Conservation (phyloP, 2,329 filamentous ascomycete genomes). For the Macroventuria anomochaeta region DNA sequence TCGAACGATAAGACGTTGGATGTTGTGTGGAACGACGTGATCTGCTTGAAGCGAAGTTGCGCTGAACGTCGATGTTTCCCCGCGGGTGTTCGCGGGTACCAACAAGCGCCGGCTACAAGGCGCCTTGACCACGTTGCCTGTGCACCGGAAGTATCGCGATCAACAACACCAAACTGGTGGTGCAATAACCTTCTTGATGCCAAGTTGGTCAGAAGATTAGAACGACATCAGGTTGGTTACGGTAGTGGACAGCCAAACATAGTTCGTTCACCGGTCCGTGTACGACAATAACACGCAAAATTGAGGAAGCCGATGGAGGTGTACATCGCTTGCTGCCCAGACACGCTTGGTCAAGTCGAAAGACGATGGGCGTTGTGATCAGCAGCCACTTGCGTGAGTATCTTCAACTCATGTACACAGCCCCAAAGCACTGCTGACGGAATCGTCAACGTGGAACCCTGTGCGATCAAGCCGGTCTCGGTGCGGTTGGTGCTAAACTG, state of each 20-base stretch:
- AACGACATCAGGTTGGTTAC: background rate
- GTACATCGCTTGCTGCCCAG: background rate
- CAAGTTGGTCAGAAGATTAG: no score
- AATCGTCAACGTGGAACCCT: background rate
- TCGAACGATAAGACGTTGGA: slow-evolving; percentile 20
- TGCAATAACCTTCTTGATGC: no score
- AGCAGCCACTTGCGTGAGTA: background rate
- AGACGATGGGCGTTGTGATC: background rate
- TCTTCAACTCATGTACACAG: background rate
- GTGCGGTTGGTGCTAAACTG: background rate
- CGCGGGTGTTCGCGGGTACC: slow-evolving; percentile 17
- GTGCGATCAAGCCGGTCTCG: background rate
- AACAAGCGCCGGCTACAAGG: slow-evolving; percentile 1
- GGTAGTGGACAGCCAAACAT: no score
- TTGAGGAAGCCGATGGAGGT: no score
- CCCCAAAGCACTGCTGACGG: background rate
- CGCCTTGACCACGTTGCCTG: background rate
- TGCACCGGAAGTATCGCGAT: background rate
- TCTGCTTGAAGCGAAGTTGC: slow-evolving; percentile 4
- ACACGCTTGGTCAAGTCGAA: background rate
- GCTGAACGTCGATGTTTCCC: slow-evolving; percentile 21
- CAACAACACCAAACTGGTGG: background rate
- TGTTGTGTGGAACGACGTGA: slow-evolving; percentile 3
- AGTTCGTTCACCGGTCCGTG: no score
- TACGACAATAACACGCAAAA: background rate